Evolutionary conservation across 2,329 filamentous ascomycete species (phyloP).

Genomic region (Neopestalotiopsis clavispora): DNA sequence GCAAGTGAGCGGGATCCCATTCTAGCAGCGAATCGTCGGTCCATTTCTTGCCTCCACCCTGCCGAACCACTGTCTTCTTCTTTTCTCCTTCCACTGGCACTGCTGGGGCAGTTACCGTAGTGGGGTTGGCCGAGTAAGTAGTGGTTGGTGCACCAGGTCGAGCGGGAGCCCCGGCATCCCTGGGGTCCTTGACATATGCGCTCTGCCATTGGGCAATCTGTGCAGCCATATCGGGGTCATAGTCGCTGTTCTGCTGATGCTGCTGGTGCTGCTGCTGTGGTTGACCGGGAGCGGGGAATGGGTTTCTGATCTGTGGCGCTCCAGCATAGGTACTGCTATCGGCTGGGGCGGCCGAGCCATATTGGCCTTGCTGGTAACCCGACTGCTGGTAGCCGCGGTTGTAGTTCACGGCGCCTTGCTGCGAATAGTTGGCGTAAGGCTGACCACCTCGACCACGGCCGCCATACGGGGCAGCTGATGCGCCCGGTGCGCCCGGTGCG

Average conservation of each 20-base stretch:
- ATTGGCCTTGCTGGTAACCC: conserved; percentile 35
- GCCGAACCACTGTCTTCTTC: conserved; percentile 85
- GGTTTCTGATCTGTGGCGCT: conserved; percentile 77
- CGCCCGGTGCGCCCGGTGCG: conserved; percentile 42
- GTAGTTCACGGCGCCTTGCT: conserved; percentile 30
- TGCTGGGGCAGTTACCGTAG: conserved; percentile 38
- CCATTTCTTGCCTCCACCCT: conserved; percentile 92
- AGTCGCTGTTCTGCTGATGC: conserved; percentile 43
- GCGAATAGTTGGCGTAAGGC: conserved; percentile 44
- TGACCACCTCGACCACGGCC: conserved; percentile 29
- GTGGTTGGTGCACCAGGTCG: conserved; percentile 43
- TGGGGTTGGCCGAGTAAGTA: conserved; percentile 47
- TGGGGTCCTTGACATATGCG: conserved; percentile 70
- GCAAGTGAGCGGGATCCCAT: conserved; percentile 94
- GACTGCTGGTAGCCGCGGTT: conserved; percentile 34
- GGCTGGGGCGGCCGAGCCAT: conserved; percentile 34
- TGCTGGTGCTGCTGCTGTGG: conserved; percentile 23
- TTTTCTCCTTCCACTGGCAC: conserved; percentile 60
- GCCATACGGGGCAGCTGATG: conserved; percentile 50
- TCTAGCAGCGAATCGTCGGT: conserved; percentile 86
- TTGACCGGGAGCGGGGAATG: conserved; percentile 71
- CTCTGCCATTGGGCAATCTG: conserved; percentile 96
- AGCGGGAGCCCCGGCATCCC: conserved; percentile 52
- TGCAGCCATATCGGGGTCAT: conserved; percentile 82
- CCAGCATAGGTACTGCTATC: conserved; percentile 50